Percentiles rank a stretch among this genome's conserved stretches.
These are phyloP conservation scores for Claviceps fusiformis DNA, from an alignment of 2,329 filamentous ascomycete genomes.

Conservation along the genomic window DNA sequence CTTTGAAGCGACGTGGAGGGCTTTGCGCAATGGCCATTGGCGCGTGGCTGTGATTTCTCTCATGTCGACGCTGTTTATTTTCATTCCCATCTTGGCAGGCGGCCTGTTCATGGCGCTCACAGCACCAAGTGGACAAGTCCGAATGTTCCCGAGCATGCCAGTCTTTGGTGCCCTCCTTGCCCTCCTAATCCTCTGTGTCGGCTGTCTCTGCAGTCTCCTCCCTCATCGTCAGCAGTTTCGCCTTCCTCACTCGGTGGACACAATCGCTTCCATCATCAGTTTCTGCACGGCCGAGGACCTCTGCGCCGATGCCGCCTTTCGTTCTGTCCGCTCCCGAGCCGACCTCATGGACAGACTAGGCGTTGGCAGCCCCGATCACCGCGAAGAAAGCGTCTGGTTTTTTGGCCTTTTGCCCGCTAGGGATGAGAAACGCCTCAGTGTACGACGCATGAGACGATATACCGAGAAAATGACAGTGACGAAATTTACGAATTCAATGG, in stretches of 20 bases:
- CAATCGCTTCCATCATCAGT: conserved; percentile 62
- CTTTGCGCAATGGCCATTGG: conserved; percentile 48
- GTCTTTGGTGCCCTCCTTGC: conserved; percentile 61
- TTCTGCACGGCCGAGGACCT: conserved; percentile 64
- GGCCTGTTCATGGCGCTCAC: conserved; percentile 65
- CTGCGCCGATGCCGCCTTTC: conserved; percentile 59
- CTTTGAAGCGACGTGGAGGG: conserved; percentile 42
- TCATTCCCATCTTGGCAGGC: conserved; percentile 54
- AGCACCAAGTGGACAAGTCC: conserved; percentile 32
- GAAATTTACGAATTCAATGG: conserved; percentile 14
- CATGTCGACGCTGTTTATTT: conserved; percentile 42
- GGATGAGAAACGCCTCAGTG: conserved; percentile 28
- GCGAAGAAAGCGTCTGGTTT: conserved; percentile 38
- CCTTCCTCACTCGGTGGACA: conserved; percentile 60
- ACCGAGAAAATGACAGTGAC: conserved; percentile 26
- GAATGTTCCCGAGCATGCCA: conserved; percentile 60
- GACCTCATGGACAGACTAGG: conserved; percentile 60
- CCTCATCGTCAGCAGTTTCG: conserved; percentile 47
- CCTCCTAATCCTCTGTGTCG: conserved; percentile 55
- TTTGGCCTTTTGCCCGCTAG: conserved; percentile 29
- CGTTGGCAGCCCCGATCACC: conserved; percentile 27
- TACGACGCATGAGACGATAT: conserved; percentile 30
- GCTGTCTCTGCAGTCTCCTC: conserved; percentile 48
- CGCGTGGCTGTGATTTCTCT: conserved; percentile 49
- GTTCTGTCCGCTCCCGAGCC: conserved; percentile 48